Evolutionary conservation across 192 early-diverging fungal genomes (phyloP).

Genomic region (Pilaira anomala): DNA sequence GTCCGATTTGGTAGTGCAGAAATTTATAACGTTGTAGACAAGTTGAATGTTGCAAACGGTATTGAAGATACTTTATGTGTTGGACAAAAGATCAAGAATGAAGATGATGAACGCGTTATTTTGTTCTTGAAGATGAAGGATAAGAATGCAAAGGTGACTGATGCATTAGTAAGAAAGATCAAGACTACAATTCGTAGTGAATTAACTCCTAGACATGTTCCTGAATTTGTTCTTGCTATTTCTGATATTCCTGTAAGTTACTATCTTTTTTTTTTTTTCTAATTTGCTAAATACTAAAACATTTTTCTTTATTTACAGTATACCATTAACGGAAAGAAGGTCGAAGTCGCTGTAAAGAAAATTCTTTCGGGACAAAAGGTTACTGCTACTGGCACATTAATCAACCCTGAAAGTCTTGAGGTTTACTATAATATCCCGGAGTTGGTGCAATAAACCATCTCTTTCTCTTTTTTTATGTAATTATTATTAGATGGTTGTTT

Average conservation of each 20-base stretch:
- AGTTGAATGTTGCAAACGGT: slow-evolving; percentile 55
- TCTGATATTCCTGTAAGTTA: slow-evolving; percentile 74
- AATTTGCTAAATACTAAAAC: not conserved
- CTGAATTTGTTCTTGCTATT: slow-evolving; percentile 77
- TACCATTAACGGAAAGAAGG: slow-evolving; percentile 96
- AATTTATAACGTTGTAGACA: slow-evolving; percentile 89
- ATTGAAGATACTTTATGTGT: slow-evolving; percentile 86
- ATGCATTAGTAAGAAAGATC: slow-evolving; percentile 65
- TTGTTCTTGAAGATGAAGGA: slow-evolving; percentile 83
- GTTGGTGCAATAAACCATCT: slow-evolving; percentile 18
- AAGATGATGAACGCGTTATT: slow-evolving; percentile 87
- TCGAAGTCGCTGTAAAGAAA: slow-evolving; percentile 93
- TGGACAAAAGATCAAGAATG: slow-evolving; percentile 74
- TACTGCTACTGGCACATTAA: slow-evolving; percentile 73
- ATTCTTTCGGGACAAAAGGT: slow-evolving; percentile 80
- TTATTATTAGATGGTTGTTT: too few species aligned
- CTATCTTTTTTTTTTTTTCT: too few species aligned
- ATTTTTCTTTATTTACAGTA: slow-evolving; percentile 47
- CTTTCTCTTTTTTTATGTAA: not conserved
- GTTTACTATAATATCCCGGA: slow-evolving; percentile 80
- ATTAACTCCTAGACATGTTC: slow-evolving; percentile 91
- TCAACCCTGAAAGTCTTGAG: slow-evolving; percentile 85
- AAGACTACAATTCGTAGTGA: slow-evolving; percentile 75
- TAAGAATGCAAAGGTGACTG: slow-evolving; percentile 52
- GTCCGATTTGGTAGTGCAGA: slow-evolving; percentile 93